A percentile compares a stretch with the other conserved stretches of the same genome.
Conservation (phyloP, 306 rosid genomes). For the Rubus idaeus region DNA sequence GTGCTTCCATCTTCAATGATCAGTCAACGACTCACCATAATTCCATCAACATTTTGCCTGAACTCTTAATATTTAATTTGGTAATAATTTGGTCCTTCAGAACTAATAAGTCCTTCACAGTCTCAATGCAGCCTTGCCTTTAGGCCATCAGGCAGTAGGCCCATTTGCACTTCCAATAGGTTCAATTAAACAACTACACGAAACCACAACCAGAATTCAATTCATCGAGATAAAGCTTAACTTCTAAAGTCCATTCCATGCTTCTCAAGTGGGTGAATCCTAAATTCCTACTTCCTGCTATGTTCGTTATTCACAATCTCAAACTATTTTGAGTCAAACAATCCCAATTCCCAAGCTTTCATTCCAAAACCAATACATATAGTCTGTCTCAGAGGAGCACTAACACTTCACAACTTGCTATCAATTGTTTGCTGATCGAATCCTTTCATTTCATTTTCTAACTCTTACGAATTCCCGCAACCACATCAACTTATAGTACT, state of each 20-base stretch:
- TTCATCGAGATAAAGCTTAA: neutral
- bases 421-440: neutral
- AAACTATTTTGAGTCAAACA: neutral
- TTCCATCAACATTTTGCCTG: neutral
- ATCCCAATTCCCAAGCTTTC: neutral
- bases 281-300: neutral
- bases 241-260: neutral
- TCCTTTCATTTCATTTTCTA: neutral
- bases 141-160: neutral
- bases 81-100: neutral
- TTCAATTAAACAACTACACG: neutral
- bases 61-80: neutral
- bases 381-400: neutral
- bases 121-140: neutral
- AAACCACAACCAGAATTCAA: neutral
- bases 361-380: neutral
- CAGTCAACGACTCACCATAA: neutral
- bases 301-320: neutral
- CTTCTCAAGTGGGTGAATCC: neutral
- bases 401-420: neutral
- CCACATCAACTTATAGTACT: neutral
- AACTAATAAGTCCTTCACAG: neutral
- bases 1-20: neutral
- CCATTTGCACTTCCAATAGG: neutral
- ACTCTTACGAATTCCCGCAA: neutral